Percentiles rank a stretch among this genome's conserved stretches.
Evolutionary conservation across 495 filamentous ascomycete species (phyloP).

Genomic region (Aspergillus sclerotiicarbonarius): DNA sequence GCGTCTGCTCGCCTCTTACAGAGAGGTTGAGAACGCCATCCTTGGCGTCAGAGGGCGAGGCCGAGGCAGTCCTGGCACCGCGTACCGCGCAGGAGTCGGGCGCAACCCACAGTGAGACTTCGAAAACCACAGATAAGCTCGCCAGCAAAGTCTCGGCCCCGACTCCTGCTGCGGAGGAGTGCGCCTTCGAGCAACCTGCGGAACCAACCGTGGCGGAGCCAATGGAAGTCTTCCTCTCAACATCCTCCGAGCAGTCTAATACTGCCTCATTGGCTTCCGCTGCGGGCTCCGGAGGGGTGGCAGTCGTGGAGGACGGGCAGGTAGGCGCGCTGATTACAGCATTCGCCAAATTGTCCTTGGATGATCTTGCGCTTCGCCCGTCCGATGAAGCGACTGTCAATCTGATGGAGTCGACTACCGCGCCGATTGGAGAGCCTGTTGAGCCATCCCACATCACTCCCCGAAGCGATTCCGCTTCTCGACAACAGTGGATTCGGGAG

Average conservation of each 20-base stretch:
- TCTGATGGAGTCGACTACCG: constrained; percentile 10
- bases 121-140: not conserved
- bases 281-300: constrained; percentile 13
- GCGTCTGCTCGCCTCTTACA: constrained; percentile 11
- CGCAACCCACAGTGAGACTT: not conserved
- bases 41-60: not conserved
- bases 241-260: constrained; percentile 1
- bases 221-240: not conserved
- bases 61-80: constrained; percentile 7
- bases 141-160: not conserved
- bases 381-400: constrained; percentile 12
- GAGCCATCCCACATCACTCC: not conserved
- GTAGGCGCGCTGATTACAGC: constrained; percentile 7
- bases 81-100: constrained; percentile 4
- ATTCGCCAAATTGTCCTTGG: constrained; percentile 9
- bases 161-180: constrained; percentile 2
- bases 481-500: not conserved
- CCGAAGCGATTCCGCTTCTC: not conserved
- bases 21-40: constrained; percentile 10
- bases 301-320: constrained; percentile 12
- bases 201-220: constrained; percentile 16
- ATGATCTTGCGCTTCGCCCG: constrained; percentile 7
- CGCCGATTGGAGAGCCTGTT: constrained; percentile 7
- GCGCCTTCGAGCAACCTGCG: constrained; percentile 15
- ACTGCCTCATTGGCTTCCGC: constrained; percentile 10